Base-by-base conservation (phyloP, 2,329 filamentous ascomycete genomes). In the Arthrobotrys sinensis region DNA sequence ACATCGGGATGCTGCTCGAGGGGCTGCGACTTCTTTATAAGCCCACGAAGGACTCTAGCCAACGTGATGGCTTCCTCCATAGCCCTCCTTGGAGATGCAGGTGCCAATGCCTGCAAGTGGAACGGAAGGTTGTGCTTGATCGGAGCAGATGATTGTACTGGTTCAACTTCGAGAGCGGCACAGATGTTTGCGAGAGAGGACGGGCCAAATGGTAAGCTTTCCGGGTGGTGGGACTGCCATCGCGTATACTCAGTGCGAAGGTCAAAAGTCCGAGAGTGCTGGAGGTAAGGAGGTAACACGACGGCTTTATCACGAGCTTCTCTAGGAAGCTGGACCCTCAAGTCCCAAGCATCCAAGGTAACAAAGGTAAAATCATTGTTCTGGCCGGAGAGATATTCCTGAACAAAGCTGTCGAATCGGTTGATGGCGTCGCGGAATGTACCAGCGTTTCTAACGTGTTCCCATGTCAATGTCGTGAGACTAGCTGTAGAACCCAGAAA, bases 81-180 rank as follows among this genome's bases (percentile, higher is more conserved):
- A 53, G 96, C 96, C 82, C 96, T 92, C 80, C 96, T 92, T 71
- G 96, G 96, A 62, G 95, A 98, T 28, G 96, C 95, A 50, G 96
- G 96, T 60, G 96, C 96, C 80, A 99, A 88, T 11, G 96, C 95
- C 87, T 99, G 96, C 79, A 99, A 88, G 84, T 99, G 96, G 87
- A 99, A 99, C 10, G 96, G 96, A 45, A 99, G 89, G 84, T 98
- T 98, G 85, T 98, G 96, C 86, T 98, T 99, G 86, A 99, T 98
- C 52, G 96, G 96, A 71, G 96, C 95, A 83, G 94, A 98, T 10
- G 94, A 95, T 86, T 98, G 94, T 43, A 99, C 94, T 70, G 96
- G 94, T 86, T 99, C 96, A 57, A 99, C 96, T 86, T 99, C 96
- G 67, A 99, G 91, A 68, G 96, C 96, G 80, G 96, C 96, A 87